Evolutionary conservation across 768 basidiomycete species (phyloP).

Genomic region (Scleroderma citrinum): DNA sequence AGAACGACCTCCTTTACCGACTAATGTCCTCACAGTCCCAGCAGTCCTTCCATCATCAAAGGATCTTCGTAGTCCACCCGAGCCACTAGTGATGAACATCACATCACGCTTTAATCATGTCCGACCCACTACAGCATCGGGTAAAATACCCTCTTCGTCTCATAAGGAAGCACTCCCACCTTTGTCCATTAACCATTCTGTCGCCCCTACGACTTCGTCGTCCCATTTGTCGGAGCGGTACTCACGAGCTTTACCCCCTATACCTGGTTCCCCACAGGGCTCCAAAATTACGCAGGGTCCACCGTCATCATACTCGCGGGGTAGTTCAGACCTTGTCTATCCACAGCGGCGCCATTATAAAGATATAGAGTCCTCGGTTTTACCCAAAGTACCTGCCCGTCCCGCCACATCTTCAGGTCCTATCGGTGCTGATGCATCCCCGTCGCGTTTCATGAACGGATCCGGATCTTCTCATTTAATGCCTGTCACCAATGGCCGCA

Average conservation of each 20-base stretch:
- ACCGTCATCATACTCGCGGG: constrained; percentile 13
- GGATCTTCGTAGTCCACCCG: constrained; percentile 16
- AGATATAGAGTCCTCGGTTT: not conserved
- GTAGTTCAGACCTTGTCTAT: constrained; percentile 13
- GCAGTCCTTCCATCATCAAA: constrained; percentile 21
- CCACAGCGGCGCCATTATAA: constrained; percentile 9
- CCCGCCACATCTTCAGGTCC: constrained; percentile 38
- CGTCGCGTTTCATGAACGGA: constrained; percentile 13
- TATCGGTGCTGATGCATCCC: constrained; percentile 14
- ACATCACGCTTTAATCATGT: constrained; percentile 9
- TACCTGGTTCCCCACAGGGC: constrained; percentile 27
- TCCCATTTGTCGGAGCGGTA: constrained; percentile 9
- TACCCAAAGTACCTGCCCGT: constrained; percentile 20
- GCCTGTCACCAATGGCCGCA: not conserved
- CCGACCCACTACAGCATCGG: constrained; percentile 7
- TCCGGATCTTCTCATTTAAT: constrained; percentile 5
- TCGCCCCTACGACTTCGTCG: constrained; percentile 5
- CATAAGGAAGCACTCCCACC: constrained; percentile 18
- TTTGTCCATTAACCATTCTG: constrained; percentile 16
- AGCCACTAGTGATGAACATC: constrained; percentile 11
- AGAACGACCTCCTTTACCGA: constrained; percentile 11
- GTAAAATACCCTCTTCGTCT: not conserved
- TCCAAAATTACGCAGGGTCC: constrained; percentile 10
- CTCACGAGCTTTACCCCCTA: constrained; percentile 16
- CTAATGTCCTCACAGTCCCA: constrained; percentile 10